Evolutionary conservation across 306 rosid genomes (phyloP).

Genomic region (Vigna hirtella): DNA sequence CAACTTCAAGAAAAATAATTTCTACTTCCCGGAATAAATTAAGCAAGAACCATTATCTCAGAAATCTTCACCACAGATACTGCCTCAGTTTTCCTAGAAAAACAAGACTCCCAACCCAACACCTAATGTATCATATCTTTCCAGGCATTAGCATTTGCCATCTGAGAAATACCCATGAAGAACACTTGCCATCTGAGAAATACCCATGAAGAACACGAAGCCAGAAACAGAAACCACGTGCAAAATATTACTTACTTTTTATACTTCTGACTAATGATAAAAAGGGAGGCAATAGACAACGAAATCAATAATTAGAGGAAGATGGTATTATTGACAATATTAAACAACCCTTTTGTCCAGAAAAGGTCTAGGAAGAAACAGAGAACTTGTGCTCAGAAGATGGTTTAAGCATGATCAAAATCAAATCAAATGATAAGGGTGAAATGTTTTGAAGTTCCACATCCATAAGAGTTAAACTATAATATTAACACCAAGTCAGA

Average conservation of each 20-base stretch:
- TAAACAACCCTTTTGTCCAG: background rate
- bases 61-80: background rate
- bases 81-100: constrained; percentile 11
- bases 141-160: background rate
- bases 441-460: constrained; percentile 14
- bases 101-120: constrained; percentile 6
- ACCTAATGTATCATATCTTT: background rate
- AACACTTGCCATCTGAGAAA: constrained; percentile 29
- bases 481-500: background rate
- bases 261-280: background rate
- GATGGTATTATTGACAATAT: background rate
- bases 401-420: constrained; percentile 16
- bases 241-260: constrained; percentile 9
- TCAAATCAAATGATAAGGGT: background rate
- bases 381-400: constrained; percentile 6
- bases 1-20: constrained; percentile 6
- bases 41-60: background rate
- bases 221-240: constrained; percentile 28
- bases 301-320: background rate
- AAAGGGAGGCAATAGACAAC: background rate
- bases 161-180: constrained; percentile 26
- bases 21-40: background rate
- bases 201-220: constrained; percentile 27
- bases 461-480: constrained; percentile 2
- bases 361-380: background rate